phyloP scores from a whole-genome alignment of 1,139 yeast genomes.

The Suhomyces bokatorum region DNA sequence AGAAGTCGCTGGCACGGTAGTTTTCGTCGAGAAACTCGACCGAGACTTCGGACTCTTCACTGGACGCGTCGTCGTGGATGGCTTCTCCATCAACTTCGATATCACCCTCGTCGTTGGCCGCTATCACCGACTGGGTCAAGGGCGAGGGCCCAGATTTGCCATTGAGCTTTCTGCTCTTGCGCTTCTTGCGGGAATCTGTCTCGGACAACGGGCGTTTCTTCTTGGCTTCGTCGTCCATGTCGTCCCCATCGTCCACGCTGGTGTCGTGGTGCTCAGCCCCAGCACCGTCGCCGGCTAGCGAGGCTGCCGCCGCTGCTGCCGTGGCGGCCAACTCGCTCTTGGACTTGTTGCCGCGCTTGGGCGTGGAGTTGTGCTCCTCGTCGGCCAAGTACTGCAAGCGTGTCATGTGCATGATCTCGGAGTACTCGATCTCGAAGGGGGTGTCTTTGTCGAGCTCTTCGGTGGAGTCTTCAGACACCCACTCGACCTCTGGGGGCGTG shows the following conservation, averaged over 20 bases:
- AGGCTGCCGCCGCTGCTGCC: constrained; percentile 12
- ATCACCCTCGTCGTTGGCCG: background rate
- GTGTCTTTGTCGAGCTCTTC: constrained; percentile 66
- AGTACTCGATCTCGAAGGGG: constrained; percentile 67
- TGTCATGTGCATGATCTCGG: constrained; percentile 64
- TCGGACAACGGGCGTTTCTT: constrained; percentile 15
- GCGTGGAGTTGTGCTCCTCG: constrained; percentile 39
- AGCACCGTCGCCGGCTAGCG: constrained; percentile 12
- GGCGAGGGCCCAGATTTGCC: constrained; percentile 19
- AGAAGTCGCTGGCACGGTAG: constrained; percentile 9
- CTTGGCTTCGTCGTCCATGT: constrained; percentile 4
- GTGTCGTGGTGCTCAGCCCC: constrained; percentile 17
- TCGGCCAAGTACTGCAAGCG: constrained; percentile 59
- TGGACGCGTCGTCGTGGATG: constrained; percentile 6
- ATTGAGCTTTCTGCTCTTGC: constrained; percentile 7
- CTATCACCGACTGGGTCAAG: constrained; percentile 18
- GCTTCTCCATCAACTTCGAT: background rate
- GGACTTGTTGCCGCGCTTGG: constrained; percentile 36
- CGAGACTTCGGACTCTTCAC: constrained; percentile 6
- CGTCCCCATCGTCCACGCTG: constrained; percentile 5
- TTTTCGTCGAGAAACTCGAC: constrained; percentile 5
- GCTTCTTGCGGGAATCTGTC: constrained; percentile 13
- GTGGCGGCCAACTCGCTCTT: constrained; percentile 26
- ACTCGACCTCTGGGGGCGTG: constrained; percentile 50
- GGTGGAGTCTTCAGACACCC: constrained; percentile 40